Evolutionary conservation across 2,329 filamentous ascomycete species (phyloP).

Genomic region (Aspergillus ruber): DNA sequence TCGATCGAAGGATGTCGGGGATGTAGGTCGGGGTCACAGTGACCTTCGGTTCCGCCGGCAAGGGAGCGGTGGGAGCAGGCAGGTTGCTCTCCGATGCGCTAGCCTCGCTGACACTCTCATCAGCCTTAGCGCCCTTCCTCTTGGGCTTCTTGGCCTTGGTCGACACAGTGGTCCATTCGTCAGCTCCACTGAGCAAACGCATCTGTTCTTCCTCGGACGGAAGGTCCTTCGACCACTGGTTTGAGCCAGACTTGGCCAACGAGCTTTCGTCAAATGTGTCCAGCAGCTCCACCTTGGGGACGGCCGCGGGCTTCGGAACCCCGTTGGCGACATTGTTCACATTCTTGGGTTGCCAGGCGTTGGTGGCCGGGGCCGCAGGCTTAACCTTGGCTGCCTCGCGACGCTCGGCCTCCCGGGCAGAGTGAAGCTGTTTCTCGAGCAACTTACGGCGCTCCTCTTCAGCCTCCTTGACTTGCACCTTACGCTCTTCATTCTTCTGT

Average conservation of each 20-base stretch:
- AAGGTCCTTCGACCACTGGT: conserved; percentile 43
- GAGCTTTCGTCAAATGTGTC: conserved; percentile 37
- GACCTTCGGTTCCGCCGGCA: conserved; percentile 27
- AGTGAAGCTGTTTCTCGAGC: conserved; percentile 75
- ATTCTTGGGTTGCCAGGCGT: conserved; percentile 49
- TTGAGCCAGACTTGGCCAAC: conserved; percentile 15
- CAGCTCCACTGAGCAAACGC: conserved; percentile 45
- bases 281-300: conserved; percentile 26
- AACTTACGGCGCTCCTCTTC: conserved; percentile 71
- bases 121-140: conserved; percentile 37
- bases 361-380: conserved; percentile 40
- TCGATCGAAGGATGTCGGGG: conserved; percentile 24
- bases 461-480: conserved; percentile 65
- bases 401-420: conserved; percentile 74
- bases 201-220: conserved; percentile 58
- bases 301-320: conserved; percentile 12
- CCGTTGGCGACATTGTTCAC: conserved; percentile 17
- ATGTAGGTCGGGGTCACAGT: conserved; percentile 30
- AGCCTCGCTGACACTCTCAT: conserved; percentile 41
- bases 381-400: conserved; percentile 57
- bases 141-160: conserved; percentile 49
- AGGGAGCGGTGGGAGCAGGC: conserved; percentile 15
- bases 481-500: conserved; percentile 77
- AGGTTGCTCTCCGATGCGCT: conserved; percentile 33
- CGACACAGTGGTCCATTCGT: conserved; percentile 56